phyloP scores from a whole-genome alignment of 2,329 filamentous ascomycete species.

The Ophiostoma piceae region DNA sequence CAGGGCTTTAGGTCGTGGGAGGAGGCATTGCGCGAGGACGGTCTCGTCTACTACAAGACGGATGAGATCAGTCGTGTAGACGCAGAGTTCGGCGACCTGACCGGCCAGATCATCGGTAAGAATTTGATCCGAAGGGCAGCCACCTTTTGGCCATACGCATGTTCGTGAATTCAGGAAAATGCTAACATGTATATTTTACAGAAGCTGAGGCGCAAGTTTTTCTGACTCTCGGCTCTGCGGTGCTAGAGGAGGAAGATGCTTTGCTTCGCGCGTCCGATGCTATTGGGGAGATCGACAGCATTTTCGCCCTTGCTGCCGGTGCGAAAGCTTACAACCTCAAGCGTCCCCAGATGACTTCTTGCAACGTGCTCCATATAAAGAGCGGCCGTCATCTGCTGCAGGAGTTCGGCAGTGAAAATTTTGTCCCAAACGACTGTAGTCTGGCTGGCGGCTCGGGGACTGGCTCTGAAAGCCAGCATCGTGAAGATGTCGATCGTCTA shows the following conservation, averaged over 20 bases:
- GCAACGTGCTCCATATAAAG: conserved; percentile 67
- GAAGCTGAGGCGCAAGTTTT: conserved; percentile 74
- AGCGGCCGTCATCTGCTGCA: conserved; percentile 83
- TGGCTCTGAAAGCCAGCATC: conserved; percentile 26
- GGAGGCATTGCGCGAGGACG: conserved; percentile 66
- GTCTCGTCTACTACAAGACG: conserved; percentile 81
- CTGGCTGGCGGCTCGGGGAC: conserved; percentile 55
- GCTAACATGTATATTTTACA: conserved; percentile 47
- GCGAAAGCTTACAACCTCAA: conserved; percentile 69
- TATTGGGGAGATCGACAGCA: conserved; percentile 80
- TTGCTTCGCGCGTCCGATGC: conserved; percentile 68
- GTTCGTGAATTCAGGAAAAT: neutral
- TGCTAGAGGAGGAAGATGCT: conserved; percentile 63
- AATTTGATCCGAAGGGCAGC: neutral
- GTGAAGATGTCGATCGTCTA: neutral
- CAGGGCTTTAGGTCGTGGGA: conserved; percentile 62
- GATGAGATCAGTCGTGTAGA: conserved; percentile 75
- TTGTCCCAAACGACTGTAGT: conserved; percentile 76
- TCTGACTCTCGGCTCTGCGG: conserved; percentile 64
- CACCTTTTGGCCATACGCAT: neutral
- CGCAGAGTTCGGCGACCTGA: conserved; percentile 74
- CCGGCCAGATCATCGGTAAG: conserved; percentile 73
- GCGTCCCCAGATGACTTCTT: conserved; percentile 61
- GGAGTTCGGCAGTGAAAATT: conserved; percentile 73
- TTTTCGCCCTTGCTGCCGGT: conserved; percentile 73